Percentiles rank a stretch among this genome's conserved stretches.
phyloP scores from a whole-genome alignment of 441 rosid species.

The Kokia cookei region DNA sequence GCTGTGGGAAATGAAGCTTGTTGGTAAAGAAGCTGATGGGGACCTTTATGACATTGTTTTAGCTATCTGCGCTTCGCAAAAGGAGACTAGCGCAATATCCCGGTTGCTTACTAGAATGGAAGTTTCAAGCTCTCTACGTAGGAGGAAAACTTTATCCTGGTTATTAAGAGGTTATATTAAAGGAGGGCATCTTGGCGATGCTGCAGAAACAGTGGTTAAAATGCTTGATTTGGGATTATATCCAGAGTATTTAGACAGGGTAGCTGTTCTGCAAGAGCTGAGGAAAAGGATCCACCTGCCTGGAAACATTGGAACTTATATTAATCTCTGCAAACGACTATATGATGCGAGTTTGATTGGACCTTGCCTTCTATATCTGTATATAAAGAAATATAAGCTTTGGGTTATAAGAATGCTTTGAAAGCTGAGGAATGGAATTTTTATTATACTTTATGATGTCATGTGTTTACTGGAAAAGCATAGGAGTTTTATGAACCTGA shows the following conservation, averaged over 20 bases:
- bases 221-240: conserved; percentile 75
- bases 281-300: conserved; percentile 60
- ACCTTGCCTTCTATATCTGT: conserved; percentile 73
- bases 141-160: conserved; percentile 75
- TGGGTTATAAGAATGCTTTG: conserved; percentile 78
- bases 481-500: neutral
- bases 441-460: neutral
- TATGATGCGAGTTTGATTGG: conserved; percentile 60
- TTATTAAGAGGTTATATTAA: conserved; percentile 78
- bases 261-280: conserved; percentile 81
- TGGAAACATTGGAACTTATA: conserved; percentile 50
- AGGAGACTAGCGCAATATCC: conserved; percentile 45
- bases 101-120: conserved; percentile 58
- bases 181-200: conserved; percentile 76
- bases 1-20: conserved; percentile 85
- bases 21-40: conserved; percentile 72
- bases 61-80: conserved; percentile 86
- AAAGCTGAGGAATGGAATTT: conserved; percentile 12
- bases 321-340: conserved; percentile 60
- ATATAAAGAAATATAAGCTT: conserved; percentile 58
- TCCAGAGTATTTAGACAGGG: conserved; percentile 80
- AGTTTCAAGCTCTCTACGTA: conserved; percentile 33
- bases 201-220: conserved; percentile 52
- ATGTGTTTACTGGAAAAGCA: neutral
- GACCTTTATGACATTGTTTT: conserved; percentile 77